phyloP scores from a whole-genome alignment of 2,329 filamentous ascomycete species.

The Trichoderma arundinaceum region DNA sequence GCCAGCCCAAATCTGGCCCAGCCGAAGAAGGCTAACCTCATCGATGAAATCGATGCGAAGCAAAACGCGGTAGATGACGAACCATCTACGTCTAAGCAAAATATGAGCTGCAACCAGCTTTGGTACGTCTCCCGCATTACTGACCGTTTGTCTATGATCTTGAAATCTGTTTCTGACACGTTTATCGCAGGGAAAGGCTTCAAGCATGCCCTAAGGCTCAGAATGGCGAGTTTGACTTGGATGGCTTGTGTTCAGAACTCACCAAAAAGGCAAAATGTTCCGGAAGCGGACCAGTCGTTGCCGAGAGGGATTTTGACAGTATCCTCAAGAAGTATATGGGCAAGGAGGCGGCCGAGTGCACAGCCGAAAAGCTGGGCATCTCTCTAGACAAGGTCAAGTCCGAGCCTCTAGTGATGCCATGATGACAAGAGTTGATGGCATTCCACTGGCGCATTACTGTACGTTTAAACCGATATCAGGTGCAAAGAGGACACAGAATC shows the following conservation, averaged over 20 bases:
- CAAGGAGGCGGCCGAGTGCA: conserved; percentile 46
- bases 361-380: conserved; percentile 63
- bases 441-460: conserved; percentile 27
- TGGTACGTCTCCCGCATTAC: conserved; percentile 67
- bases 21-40: conserved; percentile 68
- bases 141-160: background rate
- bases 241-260: conserved; percentile 88
- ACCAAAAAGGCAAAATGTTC: conserved; percentile 96
- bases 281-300: conserved; percentile 85
- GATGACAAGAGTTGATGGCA: background rate
- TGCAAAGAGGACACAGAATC: conserved; percentile 23
- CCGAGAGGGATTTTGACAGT: conserved; percentile 84
- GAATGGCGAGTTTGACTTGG: conserved; percentile 90
- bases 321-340: conserved; percentile 71
- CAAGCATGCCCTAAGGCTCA: conserved; percentile 87
- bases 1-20: conserved; percentile 46
- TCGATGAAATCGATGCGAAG: conserved; percentile 77
- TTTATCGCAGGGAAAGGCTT: conserved; percentile 76
- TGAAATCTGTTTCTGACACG: conserved; percentile 49
- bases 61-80: conserved; percentile 75
- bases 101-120: conserved; percentile 87
- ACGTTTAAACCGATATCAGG: conserved; percentile 23
- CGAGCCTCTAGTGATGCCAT: conserved; percentile 32
- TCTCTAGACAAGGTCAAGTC: conserved; percentile 47
- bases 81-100: conserved; percentile 54